Base-by-base conservation (phyloP, 2,329 filamentous ascomycete species). In the Helotiales sp. region DNA sequence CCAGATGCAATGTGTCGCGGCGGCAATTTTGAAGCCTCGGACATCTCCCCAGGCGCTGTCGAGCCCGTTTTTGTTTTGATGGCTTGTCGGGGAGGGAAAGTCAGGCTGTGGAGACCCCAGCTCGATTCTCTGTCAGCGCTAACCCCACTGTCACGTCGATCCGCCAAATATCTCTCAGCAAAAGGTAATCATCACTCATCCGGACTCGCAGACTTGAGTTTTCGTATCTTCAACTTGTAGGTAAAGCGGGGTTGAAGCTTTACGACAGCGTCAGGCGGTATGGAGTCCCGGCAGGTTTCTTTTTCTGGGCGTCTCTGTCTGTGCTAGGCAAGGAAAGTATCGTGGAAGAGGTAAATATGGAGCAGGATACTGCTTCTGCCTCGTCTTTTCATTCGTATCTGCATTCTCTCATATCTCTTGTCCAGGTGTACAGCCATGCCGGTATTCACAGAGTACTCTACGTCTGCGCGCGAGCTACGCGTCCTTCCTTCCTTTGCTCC, bases 401-500 rank as follows among this genome's bases (percentile, higher is more conserved):
- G 45, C 34, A n/a, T 13, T 28, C 45, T 30, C 34, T 17, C 30
- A n/a, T 26, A 26, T 26, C 55, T 58, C 13, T 7, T 28, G 3
- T 28, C n/a, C 13, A 17, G 8, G 2, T 59, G 22, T 45, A 5
- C 40, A 28, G 45, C 6, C 13, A 81, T 81, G 79, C 79, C 79
- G 26, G 77, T 80, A n/a, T 80, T 80, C 67, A 76, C 77, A 43
- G 79, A 80, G 65, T 74, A 72, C 68, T 69, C 79, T 1, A 69
- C 73, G 26, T 72, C 72, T 28, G 76, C 77, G 40, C 78, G 80
- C n/a, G 78, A 80, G 62, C 73, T 80, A 6, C 79, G 79, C 61
- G 77, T 80, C 13, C 75, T 78, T 15, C 79, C 79, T 17, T 79
- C 79, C 6, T 79, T 80, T 66, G 78, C 78, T 11, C 75, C 76